A percentile compares a stretch with the other conserved stretches of the same genome.
Evolutionary conservation across 2,329 filamentous ascomycete genomes (phyloP).

Genomic region (Saccharata proteae): DNA sequence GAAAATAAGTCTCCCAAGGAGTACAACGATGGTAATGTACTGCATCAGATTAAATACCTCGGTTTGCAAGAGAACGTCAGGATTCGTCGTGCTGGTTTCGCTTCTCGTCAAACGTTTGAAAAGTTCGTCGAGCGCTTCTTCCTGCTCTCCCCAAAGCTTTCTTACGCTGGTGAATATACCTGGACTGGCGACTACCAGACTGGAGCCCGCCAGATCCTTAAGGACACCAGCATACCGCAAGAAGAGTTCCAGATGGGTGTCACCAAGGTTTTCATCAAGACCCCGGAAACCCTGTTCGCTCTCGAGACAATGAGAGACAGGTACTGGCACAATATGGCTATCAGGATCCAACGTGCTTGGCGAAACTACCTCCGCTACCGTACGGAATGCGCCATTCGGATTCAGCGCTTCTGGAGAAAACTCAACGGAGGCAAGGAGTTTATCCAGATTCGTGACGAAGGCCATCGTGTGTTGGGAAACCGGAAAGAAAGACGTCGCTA

Average conservation of each 20-base stretch:
- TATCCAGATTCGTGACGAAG: constrained; percentile 75
- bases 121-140: constrained; percentile 98
- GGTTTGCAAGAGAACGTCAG: constrained; percentile 99
- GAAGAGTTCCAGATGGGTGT: constrained; percentile 98
- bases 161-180: constrained; percentile 93
- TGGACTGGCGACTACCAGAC: constrained; percentile 83
- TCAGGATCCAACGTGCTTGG: constrained; percentile 94
- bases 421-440: constrained; percentile 85
- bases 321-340: constrained; percentile 99
- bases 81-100: constrained; percentile 90
- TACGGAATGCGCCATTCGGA: constrained; percentile 81
- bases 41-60: constrained; percentile 98
- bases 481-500: constrained; percentile 86
- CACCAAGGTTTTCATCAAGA: constrained; percentile 96
- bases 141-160: constrained; percentile 83
- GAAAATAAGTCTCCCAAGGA: constrained; percentile 95
- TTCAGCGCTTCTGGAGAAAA: constrained; percentile 91
- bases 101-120: constrained; percentile 92
- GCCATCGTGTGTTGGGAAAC: constrained; percentile 67
- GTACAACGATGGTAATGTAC: constrained; percentile 81
- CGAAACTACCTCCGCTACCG: constrained; percentile 89
- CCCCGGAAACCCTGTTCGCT: constrained; percentile 91
- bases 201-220: constrained; percentile 83
- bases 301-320: constrained; percentile 94
- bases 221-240: constrained; percentile 86